Base-by-base conservation (phyloP, 78 protist species). In the Dictyostelium capitatum region DNA sequence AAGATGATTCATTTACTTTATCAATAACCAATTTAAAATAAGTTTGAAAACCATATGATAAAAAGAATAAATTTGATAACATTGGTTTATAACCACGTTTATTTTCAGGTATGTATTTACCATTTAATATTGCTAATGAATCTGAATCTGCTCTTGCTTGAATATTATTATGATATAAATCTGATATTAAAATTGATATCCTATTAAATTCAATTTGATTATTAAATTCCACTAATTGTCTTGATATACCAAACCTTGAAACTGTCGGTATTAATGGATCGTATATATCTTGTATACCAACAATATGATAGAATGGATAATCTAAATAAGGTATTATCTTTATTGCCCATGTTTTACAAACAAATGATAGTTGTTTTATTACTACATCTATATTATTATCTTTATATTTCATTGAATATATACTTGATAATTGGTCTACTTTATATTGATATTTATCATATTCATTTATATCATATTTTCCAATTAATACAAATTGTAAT, bases 341-440 rank as follows among this genome's bases (percentile, higher is more conserved):
- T 56, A 53, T 56, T 19, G 79, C 79, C 80, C 80, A 83, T 41
- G 41, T 9, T 70, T 83, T 83, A 37, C 80, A 70, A 4, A 83
- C 80, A 3, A 50, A 32, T 32, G 80, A 50, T 23, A 83, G 28
- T 30, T 32, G 67, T 6, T 50, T 20, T 28, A 83, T 70, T 23
- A 51, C 56, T 11, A 30, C 46, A 65, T 65, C 73, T 1, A 65
- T 32, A 65, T 65, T 65, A 0, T 65, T 65, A 65, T 65, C 73
- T 65, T 65, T 65, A 12, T 11, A 65, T 14, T 65, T 65, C 73
- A 65, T 65, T 25, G 41, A 25, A 65, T 65, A 65, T 12, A 30
- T n/a, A 11, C 20, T 25, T 65, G 73, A 65, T 14, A 65, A 30
- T 25, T 65, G 73, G 7, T 30, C 73, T 5, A 32, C 19, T n/a